A percentile compares a stretch with the other conserved stretches of the same genome.
Conservation (phyloP, 768 basidiomycete genomes). For the Leucosporidium creatinivorum region DNA sequence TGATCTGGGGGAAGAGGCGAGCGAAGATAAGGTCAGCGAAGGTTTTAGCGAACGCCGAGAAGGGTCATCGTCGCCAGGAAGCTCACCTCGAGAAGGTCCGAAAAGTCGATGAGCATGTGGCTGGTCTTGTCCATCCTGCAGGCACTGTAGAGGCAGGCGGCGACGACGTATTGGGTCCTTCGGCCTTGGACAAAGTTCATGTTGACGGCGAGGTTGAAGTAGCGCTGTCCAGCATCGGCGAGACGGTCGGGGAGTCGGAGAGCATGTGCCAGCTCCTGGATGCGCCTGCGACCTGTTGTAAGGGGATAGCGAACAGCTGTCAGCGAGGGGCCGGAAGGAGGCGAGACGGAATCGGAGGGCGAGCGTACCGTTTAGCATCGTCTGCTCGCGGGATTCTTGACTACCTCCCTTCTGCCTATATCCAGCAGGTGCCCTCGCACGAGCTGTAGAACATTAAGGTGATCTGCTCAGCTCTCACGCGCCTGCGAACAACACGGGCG, state of each 20-base stretch:
- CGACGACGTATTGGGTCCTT: conserved; percentile 84
- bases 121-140: conserved; percentile 87
- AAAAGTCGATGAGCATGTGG: conserved; percentile 98
- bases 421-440: conserved; percentile 46
- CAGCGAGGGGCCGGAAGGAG: not conserved
- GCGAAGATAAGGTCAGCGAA: not conserved
- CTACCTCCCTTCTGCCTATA: conserved; percentile 51
- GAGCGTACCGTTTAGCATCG: conserved; percentile 72
- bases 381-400: conserved; percentile 79
- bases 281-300: conserved; percentile 60
- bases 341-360: not conserved
- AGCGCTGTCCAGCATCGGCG: conserved; percentile 68
- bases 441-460: conserved; percentile 48
- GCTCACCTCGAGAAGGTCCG: conserved; percentile 79
- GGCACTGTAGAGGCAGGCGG: conserved; percentile 89
- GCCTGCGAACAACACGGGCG: not conserved
- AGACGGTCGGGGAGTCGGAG: conserved; percentile 73
- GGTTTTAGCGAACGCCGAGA: not conserved
- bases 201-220: conserved; percentile 88
- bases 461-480: not conserved
- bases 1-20: conserved; percentile 54
- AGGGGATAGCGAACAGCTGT: not conserved
- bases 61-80: not conserved
- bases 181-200: conserved; percentile 91
- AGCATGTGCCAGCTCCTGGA: conserved; percentile 70